Conservation (phyloP, 495 filamentous ascomycete species). For the Haplographium delicatum region DNA sequence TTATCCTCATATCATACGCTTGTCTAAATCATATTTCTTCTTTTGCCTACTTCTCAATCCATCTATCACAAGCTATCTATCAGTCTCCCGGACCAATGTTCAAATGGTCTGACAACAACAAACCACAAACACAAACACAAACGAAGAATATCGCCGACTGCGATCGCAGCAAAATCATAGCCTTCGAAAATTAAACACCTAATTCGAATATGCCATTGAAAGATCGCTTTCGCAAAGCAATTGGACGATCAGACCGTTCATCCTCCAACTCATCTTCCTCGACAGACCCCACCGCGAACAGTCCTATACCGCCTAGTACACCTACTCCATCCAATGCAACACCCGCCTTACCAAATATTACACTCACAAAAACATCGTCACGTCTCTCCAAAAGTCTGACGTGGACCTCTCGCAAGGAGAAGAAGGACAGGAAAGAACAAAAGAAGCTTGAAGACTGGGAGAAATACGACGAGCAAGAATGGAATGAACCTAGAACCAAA, state of each 20-base stretch:
- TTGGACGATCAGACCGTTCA: background rate
- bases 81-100: no score
- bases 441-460: slow-evolving; percentile 14
- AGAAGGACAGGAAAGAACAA: slow-evolving; percentile 3
- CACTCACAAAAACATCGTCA: slow-evolving; percentile 8
- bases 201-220: slow-evolving; percentile 10
- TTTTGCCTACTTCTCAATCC: no score
- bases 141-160: background rate
- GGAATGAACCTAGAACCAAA: slow-evolving; percentile 3
- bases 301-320: background rate
- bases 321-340: background rate
- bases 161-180: background rate
- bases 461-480: slow-evolving; percentile 13
- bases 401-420: background rate
- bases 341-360: no score
- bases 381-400: slow-evolving; percentile 4
- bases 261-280: slow-evolving; percentile 7
- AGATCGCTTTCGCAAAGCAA: slow-evolving; percentile 8
- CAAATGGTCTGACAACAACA: background rate
- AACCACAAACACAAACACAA: background rate
- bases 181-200: background rate
- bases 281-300: background rate
- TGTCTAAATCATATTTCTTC: no score
- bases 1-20: no score
- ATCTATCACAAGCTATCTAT: no score